These are phyloP conservation scores for Adansonia gregorii DNA, from an alignment of 441 rosid genomes.

Conservation along the genomic window DNA sequence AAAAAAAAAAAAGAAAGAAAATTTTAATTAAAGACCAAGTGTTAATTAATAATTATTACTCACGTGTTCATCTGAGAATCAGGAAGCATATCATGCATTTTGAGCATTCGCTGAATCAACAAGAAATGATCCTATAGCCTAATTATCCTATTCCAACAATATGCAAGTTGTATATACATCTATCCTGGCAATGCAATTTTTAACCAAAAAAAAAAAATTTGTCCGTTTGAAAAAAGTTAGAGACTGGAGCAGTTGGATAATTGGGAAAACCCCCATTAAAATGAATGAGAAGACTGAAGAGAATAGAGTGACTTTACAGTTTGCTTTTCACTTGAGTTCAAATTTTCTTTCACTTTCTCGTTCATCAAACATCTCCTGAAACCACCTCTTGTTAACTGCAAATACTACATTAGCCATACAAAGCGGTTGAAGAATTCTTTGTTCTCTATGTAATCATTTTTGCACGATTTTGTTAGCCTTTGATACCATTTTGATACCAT, in stretches of 20 bases:
- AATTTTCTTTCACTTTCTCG: neutral
- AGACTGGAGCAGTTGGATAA: too few relatives aligned
- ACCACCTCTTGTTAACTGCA: neutral
- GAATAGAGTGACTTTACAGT: neutral
- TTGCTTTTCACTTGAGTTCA: neutral
- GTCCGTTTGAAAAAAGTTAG: too few relatives aligned
- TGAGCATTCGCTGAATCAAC: neutral
- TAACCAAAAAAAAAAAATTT: neutral
- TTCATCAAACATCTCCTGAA: neutral
- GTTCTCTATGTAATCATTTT: neutral
- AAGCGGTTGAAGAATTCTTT: conserved; percentile 18
- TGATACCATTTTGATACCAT: too few relatives aligned
- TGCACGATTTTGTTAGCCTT: too few relatives aligned
- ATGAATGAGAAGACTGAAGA: too few relatives aligned
- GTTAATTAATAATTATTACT: too few relatives aligned
- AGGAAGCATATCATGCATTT: neutral
- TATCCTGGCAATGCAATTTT: neutral
- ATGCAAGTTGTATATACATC: neutral
- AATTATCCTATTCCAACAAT: neutral
- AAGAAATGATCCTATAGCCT: neutral
- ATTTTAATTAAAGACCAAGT: too few relatives aligned
- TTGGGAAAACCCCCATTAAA: too few relatives aligned
- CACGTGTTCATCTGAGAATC: too few relatives aligned
- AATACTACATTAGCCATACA: conserved; percentile 32
- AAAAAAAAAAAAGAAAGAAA: too few relatives aligned